Evolutionary conservation across 345 rosid genomes (phyloP).

Genomic region (Aquilaria sinensis): DNA sequence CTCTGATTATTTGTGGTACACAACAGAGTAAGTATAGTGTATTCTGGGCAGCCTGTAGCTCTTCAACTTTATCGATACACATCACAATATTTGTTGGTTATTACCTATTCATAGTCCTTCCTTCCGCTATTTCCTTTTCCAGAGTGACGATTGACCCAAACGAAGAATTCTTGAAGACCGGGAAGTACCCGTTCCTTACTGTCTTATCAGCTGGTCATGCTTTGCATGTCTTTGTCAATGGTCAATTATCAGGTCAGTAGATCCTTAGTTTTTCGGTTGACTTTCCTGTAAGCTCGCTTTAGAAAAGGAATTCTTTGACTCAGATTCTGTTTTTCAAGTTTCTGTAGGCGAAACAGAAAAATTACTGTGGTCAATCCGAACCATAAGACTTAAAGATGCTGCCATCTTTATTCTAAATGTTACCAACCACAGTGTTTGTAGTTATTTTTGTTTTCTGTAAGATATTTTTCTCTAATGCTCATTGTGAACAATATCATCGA

Average conservation of each 20-base stretch:
- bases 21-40: slow-evolving; percentile 74
- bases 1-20: slow-evolving; percentile 95
- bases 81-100: not conserved
- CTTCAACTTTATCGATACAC: slow-evolving; percentile 1
- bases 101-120: not conserved
- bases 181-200: slow-evolving; percentile 48
- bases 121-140: slow-evolving; percentile 7
- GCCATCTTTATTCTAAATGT: no score
- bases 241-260: slow-evolving; percentile 63
- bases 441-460: no score
- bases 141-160: slow-evolving; percentile 39
- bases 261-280: slow-evolving; percentile 15
- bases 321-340: no score
- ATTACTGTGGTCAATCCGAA: no score
- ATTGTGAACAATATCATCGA: no score
- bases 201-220: slow-evolving; percentile 94
- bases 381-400: no score
- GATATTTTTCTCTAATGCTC: no score
- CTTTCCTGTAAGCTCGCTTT: no score
- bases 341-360: no score
- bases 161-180: slow-evolving; percentile 59
- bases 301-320: no score
- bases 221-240: slow-evolving; percentile 85
- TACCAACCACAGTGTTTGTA: no score
- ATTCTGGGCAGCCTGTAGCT: not conserved